Evolutionary conservation across 2,329 filamentous ascomycete species (phyloP), one percentile per base, ranked within the genome.

Genomic region (Colletotrichum neosansevieriae): DNA sequence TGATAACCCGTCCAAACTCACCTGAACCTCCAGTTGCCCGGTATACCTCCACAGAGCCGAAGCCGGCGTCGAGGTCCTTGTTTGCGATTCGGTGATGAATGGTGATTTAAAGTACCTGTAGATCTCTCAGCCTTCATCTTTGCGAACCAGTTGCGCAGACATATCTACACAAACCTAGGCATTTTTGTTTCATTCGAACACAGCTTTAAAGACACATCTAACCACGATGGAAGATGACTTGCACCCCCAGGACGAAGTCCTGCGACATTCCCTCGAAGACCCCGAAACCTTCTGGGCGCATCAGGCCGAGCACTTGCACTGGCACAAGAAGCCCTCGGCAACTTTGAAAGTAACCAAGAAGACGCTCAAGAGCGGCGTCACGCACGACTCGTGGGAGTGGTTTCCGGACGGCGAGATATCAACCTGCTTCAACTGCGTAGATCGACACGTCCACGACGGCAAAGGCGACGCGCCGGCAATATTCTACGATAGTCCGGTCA

Each of bases 351-450:
- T 81, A 44, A 86, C 84, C 19, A 88, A 85, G 54, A 94, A 92
- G 79, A 88, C 83, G 7, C 82, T 96, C 4, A 79, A 83, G 60
- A 86, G 81, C 71, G 90, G 89, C 63, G 80, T 84, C n/a, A 82
- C 83, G 15, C 90, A 97, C 76, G 85, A 89, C 47, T 89, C 92
- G 75, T 98, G 94, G 94, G 88, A 89, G 71, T 98, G 95, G 95
- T 98, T 97, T 73, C 88, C 92, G 0, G 93, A 89, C 71, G 95
- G 94, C 70, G 90, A 96, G 81, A 92, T 98, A 73, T 96, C 92
- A 44, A 97, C 94, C 0, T 94, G 92, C 73, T 97, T 94, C 83
- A 98, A 98, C 78, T 97, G 94, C 76, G 83, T 98, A 13, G 94
- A 97, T 79, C 86, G 94, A 13, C 94, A 98, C 79, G 94, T 98